Conservation (phyloP, 805 yeast genomes). For the Barnettozyma siamensis region DNA sequence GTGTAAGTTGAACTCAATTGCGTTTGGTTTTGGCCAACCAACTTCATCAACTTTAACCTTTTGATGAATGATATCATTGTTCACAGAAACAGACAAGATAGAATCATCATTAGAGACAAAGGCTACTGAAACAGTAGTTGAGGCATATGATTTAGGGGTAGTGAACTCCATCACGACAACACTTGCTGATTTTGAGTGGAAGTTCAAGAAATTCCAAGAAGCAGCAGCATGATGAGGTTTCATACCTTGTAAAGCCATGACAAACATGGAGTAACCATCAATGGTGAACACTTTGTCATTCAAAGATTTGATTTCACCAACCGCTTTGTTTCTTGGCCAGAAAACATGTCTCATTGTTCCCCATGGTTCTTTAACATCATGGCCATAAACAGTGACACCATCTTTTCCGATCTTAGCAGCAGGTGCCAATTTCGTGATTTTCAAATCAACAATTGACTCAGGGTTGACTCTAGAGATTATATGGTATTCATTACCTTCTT, state of each 20-base stretch:
- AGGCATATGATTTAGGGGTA: slow-evolving; percentile 86
- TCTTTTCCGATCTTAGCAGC: slow-evolving; percentile 89
- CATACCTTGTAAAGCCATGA: slow-evolving; percentile 97
- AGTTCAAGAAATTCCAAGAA: slow-evolving; percentile 89
- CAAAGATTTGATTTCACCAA: slow-evolving; percentile 54
- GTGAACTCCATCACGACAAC: slow-evolving; percentile 93
- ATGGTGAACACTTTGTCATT: slow-evolving; percentile 27
- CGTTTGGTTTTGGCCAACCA: slow-evolving; percentile 86
- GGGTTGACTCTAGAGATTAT: slow-evolving; percentile 59
- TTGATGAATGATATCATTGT: slow-evolving; percentile 59
- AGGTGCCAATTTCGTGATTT: slow-evolving; percentile 53
- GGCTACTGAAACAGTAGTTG: slow-evolving; percentile 74
- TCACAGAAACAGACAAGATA: slow-evolving; percentile 57
- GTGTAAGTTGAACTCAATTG: slow-evolving; percentile 51
- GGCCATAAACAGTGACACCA: slow-evolving; percentile 84
- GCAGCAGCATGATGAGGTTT: slow-evolving; percentile 99
- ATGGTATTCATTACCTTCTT: slow-evolving; percentile 48
- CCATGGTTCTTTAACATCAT: slow-evolving; percentile 83
- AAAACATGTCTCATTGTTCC: slow-evolving; percentile 94
- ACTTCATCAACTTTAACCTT: slow-evolving; percentile 55
- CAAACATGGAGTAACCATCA: slow-evolving; percentile 61
- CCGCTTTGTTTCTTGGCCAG: slow-evolving; percentile 84
- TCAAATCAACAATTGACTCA: slow-evolving; percentile 66
- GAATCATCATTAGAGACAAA: slow-evolving; percentile 61
- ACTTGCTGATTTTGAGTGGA: slow-evolving; percentile 68